Percentiles rank a stretch among this genome's conserved stretches.
Conservation (phyloP, 108 stramenopile species). For the Cyclotella sp. region DNA sequence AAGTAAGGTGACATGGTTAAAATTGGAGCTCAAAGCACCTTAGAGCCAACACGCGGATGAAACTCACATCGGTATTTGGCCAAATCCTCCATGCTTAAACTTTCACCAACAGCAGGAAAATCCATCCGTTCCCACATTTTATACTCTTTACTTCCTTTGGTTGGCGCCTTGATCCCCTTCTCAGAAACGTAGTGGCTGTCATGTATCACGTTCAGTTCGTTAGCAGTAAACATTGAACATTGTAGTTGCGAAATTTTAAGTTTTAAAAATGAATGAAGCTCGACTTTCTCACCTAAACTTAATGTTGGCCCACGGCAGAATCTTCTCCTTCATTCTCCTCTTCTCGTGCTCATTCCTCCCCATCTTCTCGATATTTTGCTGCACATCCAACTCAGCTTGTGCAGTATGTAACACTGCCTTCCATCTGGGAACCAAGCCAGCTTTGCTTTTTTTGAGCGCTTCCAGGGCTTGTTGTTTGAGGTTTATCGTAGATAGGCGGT, state of each 20-base stretch:
- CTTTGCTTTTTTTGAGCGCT: neutral
- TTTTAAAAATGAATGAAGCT: too few species aligned
- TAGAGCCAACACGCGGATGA: neutral
- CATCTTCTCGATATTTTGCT: neutral
- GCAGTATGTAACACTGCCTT: constrained; percentile 37
- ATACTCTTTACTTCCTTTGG: constrained; percentile 15
- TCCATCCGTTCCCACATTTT: constrained; percentile 20
- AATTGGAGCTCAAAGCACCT: too few species aligned
- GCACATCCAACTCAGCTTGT: constrained; percentile 9
- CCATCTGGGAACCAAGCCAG: constrained; percentile 36
- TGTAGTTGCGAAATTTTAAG: too few species aligned
- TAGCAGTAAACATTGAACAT: too few species aligned
- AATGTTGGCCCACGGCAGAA: constrained; percentile 27
- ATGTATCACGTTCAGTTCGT: too few species aligned
- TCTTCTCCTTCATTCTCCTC: neutral
- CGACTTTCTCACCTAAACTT: constrained; percentile 23
- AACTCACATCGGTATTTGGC: constrained; percentile 20
- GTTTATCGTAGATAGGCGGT: neutral
- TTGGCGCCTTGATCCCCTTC: neutral
- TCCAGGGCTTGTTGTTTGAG: neutral
- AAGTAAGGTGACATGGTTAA: too few species aligned
- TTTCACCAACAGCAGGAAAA: constrained; percentile 28
- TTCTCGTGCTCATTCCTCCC: constrained; percentile 8
- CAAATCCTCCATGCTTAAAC: constrained; percentile 13
- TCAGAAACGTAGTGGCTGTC: neutral